Evolutionary conservation across 192 early-diverging fungal species (phyloP), one percentile per base, ranked within the genome.

Genomic region (Coemansia sp.): DNA sequence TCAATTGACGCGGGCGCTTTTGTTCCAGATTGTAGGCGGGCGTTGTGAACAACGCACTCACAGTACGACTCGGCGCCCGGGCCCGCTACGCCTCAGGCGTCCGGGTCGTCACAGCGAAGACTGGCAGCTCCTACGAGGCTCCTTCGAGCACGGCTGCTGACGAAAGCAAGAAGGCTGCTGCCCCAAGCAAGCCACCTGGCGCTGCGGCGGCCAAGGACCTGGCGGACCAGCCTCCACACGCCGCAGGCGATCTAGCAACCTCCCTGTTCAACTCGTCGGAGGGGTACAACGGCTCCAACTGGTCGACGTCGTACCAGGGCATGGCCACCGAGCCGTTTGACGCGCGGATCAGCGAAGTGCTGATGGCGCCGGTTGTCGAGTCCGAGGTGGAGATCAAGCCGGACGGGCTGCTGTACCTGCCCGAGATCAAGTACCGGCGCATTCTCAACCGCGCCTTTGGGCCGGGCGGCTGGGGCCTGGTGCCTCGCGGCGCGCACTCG

Each of bases 351-450:
- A 64, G 75, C 38, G 82, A 90, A 3, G 51, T 87, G 7, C 65
- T 97, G 43, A 66, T 89, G 78, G 77, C 75, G 21, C 81, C 84
- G 7, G 50, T 97, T 4, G 41, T 72, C n/a, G 63, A 77, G n/a
- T 69, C 70, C 9, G 94, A 97, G 55, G 76, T 97, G 35, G 94
- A 97, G 73, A 86, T 94, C 48, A 92, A 89, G 62, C 94, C 92
- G 21, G 96, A 98, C 56, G 96, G 96, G n/a, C 47, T 92, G 29
- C 55, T 93, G 16, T 96, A 96, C 53, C 75, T 96, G 13, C 93
- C 93, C 29, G 96, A 96, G 71, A 98, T 98, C 56, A 96, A 96
- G 48, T 96, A 94, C 67, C 80, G 95, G n/a, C 84, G 93, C 30
- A 89, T 95, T 37, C 79, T 98, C 30, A 95, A 95, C 75, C 81